Conservation (phyloP, 2,329 filamentous ascomycete species). For the Xylaria multiplex region DNA sequence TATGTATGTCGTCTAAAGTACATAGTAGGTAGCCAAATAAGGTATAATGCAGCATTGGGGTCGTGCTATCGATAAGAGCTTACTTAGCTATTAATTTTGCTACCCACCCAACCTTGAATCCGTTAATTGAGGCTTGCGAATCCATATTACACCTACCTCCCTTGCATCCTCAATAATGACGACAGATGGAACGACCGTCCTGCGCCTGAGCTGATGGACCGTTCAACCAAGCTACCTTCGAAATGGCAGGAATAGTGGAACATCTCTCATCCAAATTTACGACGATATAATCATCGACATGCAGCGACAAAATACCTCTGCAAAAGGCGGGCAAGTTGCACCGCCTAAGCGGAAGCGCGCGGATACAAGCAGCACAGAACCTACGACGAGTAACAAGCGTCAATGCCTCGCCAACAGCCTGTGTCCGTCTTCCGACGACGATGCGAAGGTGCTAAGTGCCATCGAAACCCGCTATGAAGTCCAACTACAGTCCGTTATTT, state of each 20-base stretch:
- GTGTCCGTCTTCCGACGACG: slow-evolving; percentile 47
- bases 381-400: slow-evolving; percentile 38
- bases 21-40: neutral
- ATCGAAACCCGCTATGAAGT: slow-evolving; percentile 61
- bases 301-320: slow-evolving; percentile 11
- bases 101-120: neutral
- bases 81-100: neutral
- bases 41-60: neutral
- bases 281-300: slow-evolving; percentile 35
- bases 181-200: slow-evolving; percentile 5
- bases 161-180: slow-evolving; percentile 7
- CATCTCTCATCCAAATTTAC: neutral
- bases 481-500: slow-evolving; percentile 64
- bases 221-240: neutral
- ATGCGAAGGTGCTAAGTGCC: slow-evolving; percentile 56
- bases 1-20: too few relatives aligned
- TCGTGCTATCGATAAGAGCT: slow-evolving; percentile 30
- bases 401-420: slow-evolving; percentile 41
- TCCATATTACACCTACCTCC: slow-evolving; percentile 4
- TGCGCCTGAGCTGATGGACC: slow-evolving; percentile 9
- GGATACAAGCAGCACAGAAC: slow-evolving; percentile 33
- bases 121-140: neutral
- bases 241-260: slow-evolving; percentile 4
- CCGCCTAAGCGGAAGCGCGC: slow-evolving; percentile 46
- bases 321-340: slow-evolving; percentile 3